Evolutionary conservation across 257 asterid species (phyloP), one percentile per base, ranked within the genome.

Genomic region (Solanum microdontum): DNA sequence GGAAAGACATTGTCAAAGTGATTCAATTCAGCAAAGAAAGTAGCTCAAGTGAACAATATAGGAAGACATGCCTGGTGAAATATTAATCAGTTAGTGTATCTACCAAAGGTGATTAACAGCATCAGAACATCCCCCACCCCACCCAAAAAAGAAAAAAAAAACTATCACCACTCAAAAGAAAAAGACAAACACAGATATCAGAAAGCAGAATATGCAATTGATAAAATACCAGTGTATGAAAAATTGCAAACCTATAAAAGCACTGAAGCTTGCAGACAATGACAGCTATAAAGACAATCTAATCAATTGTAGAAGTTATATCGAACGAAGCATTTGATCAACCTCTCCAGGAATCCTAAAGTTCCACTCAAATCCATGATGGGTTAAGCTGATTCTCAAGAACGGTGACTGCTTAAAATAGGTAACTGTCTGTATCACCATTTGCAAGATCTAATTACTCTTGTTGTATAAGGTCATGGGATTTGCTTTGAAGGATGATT

Each of bases 1-100:
- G 93, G 88, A 88, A 84, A 90, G 72, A 89, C 43, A 76, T 85
- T 62, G 68, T 73, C 14, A 87, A 83, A n/a, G 85, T 86, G 40
- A 37, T 34, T 88, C 88, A 62, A 86, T 79, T 92, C 43, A 82
- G 85, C 28, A 82, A 82, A 82, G 30, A 9, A 80, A 48, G 85
- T 26, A 82, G 43, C 69, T 82, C 69, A 82, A 28, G 69, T 28
- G 40, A 48, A 48, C 69, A 82, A 82, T 17, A 28, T 82, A 48
- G 69, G 85, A 82, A 82, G 43, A 82, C 36, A 23, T 48, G 85
- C 30, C 28, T 30, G 43, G 14, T 82, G 69, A 82, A 48, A 82
- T 30, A 30, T 80, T 40, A 30, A 17, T 48, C 40, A 82, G 69
- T 45, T 82, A 48, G 26, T 10, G 36, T 28, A 80, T 80, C 68